Evolutionary conservation across 1,139 yeast genomes (phyloP), one percentile per base, ranked within the genome.

Genomic region (Lodderomyces metapsilosis): DNA sequence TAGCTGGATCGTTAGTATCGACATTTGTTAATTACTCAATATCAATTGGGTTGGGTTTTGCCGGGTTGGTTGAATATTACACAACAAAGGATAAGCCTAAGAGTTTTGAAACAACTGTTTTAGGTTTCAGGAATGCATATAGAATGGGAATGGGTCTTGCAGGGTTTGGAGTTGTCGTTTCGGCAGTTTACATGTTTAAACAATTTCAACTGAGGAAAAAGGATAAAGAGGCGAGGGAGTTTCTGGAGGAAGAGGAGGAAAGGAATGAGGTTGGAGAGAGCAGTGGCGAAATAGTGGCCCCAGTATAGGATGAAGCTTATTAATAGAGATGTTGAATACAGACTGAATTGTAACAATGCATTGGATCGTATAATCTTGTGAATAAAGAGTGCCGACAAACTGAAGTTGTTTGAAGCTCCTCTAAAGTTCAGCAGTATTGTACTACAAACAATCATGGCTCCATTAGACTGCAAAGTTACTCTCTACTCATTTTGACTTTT

Each of bases 21-120:
- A 80, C 87, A 0, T 70, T 74, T 40, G 80, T 80, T 27, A 81
- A 82, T 55, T 82, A 82, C 53, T 74, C 85, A 11, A 78, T 82
- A 35, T 74, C 86, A 0, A 60, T 82, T 22, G 85, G 85, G 1
- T 68, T 82, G 36, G 87, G 87, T 1, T 59, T 82, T 37, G 83
- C 87, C 2, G 84, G 84, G 2, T 74, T 83, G 0, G 82, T 78
- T 12, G 78, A 76, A 49, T 57, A 56, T 36, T 76, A 76, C 49
- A 59, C 68, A 3, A 66, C 68, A 2, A 54, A 54, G 37, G 57
- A 61, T 25, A 61, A 58, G 31, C 27, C 25, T 8, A 45, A 34
- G 32, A 48, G 59, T 1, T 42, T 60, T 32, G 61, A 59, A 2
- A 62, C 63, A 1, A 43, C 48, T 2, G 52, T 62, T 13, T 42